These are phyloP conservation scores for Schizochytrium sp. DNA, from an alignment of 108 stramenopile species.

Conservation along the genomic window DNA sequence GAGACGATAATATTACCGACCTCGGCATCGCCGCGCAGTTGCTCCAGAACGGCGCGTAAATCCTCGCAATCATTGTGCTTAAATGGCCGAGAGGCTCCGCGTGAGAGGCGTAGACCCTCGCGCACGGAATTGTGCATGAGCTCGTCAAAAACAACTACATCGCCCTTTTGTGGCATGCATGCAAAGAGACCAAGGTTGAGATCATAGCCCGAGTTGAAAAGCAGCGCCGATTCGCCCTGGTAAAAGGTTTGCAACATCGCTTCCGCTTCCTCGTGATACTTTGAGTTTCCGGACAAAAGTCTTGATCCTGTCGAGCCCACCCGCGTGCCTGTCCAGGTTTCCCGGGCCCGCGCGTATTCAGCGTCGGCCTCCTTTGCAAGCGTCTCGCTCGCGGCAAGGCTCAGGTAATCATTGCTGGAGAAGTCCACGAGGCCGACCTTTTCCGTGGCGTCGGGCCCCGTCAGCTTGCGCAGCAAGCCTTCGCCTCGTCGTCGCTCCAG, in stretches of 20 bases:
- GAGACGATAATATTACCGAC: conserved; percentile 51
- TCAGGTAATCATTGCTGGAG: conserved; percentile 91
- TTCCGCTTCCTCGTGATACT: conserved; percentile 64
- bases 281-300: conserved; percentile 78
- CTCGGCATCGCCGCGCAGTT: conserved; percentile 5
- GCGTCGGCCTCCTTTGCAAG: conserved; percentile 34
- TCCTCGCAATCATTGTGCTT: conserved; percentile 69
- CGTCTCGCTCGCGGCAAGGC: conserved; percentile 63
- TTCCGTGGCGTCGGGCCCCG: neutral
- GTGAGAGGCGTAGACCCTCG: conserved; percentile 35
- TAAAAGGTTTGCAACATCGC: conserved; percentile 57
- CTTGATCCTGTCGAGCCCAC: conserved; percentile 82
- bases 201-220: conserved; percentile 92
- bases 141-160: conserved; percentile 76
- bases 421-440: conserved; percentile 61
- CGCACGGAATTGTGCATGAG: conserved; percentile 69
- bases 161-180: conserved; percentile 54
- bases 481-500: neutral
- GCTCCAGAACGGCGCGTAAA: conserved; percentile 48
- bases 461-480: neutral
- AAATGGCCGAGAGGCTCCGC: conserved; percentile 40
- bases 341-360: conserved; percentile 40
- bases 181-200: conserved; percentile 78
- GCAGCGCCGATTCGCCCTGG: conserved; percentile 61
- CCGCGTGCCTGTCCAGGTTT: conserved; percentile 25